Percentiles rank a stretch among this genome's conserved stretches.
These are phyloP conservation scores for Acacia pycnantha DNA, from an alignment of 331 rosid genomes.

Conservation along the genomic window DNA sequence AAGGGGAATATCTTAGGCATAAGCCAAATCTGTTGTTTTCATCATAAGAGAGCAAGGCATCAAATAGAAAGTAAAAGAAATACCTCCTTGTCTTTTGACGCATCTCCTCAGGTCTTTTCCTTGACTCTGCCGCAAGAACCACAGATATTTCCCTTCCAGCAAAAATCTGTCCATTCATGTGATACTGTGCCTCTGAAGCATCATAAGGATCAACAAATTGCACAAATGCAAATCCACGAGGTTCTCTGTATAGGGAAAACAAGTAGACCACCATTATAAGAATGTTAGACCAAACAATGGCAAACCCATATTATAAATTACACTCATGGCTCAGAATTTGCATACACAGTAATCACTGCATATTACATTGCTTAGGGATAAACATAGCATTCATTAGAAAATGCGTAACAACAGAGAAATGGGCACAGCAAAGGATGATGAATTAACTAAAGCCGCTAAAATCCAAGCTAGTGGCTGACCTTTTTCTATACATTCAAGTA, in stretches of 20 bases:
- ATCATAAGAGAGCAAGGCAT: background rate
- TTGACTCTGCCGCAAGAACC: slow-evolving; percentile 94
- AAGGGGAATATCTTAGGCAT: background rate
- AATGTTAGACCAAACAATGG: slow-evolving; percentile 28
- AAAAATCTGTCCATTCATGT: slow-evolving; percentile 89
- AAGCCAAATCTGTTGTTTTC: background rate
- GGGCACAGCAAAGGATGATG: slow-evolving; percentile 56
- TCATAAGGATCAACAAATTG: slow-evolving; percentile 93
- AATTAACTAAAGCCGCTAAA: slow-evolving; percentile 55
- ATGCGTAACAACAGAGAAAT: slow-evolving; percentile 39
- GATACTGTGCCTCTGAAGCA: slow-evolving; percentile 97
- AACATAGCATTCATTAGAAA: slow-evolving; percentile 54
- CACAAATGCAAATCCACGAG: slow-evolving; percentile 98
- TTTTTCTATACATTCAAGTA: slow-evolving; percentile 77
- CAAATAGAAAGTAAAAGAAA: background rate
- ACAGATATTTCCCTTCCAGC: slow-evolving; percentile 99
- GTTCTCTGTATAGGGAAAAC: slow-evolving; percentile 66
- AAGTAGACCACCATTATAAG: slow-evolving; percentile 34
- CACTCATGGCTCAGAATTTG: slow-evolving; percentile 41
- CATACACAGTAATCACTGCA: slow-evolving; percentile 44
- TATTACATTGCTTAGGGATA: slow-evolving; percentile 30
- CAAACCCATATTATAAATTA: slow-evolving; percentile 29
- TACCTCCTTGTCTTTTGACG: slow-evolving; percentile 84
- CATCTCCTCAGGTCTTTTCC: slow-evolving; percentile 99
- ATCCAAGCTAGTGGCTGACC: slow-evolving; percentile 69